Conservation (phyloP, 805 yeast species). For the Vanderwaltozyma tropicalis region DNA sequence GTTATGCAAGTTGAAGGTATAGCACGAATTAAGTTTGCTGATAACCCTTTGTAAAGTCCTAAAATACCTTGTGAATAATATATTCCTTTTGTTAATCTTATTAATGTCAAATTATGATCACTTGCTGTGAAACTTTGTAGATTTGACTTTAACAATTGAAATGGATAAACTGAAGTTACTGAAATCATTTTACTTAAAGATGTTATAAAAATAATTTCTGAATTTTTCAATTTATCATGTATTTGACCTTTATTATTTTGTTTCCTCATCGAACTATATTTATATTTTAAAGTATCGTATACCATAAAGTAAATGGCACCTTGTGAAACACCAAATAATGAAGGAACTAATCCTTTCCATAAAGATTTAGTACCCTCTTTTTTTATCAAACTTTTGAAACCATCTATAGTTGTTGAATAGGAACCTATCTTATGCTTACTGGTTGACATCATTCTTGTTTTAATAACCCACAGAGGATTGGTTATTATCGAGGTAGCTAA, state of each 20-base stretch:
- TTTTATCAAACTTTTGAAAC: slow-evolving; percentile 36
- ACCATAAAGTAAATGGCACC: slow-evolving; percentile 81
- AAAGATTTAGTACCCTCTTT: slow-evolving; percentile 53
- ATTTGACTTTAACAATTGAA: slow-evolving; percentile 70
- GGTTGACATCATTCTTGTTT: slow-evolving; percentile 72
- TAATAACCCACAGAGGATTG: slow-evolving; percentile 92
- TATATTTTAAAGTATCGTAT: slow-evolving; percentile 65
- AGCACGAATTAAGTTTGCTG: slow-evolving; percentile 69
- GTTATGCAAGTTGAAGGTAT: slow-evolving; percentile 92
- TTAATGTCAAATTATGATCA: slow-evolving; percentile 17
- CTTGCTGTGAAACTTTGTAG: slow-evolving; percentile 44
- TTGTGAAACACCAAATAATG: slow-evolving; percentile 75
- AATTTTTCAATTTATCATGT: slow-evolving; percentile 32
- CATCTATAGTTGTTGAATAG: slow-evolving; percentile 49
- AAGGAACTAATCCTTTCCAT: slow-evolving; percentile 66
- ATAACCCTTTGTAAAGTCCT: slow-evolving; percentile 78
- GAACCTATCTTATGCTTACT: slow-evolving; percentile 12
- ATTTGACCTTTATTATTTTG: slow-evolving; percentile 4
- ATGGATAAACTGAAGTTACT: slow-evolving; percentile 64
- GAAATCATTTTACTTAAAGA: slow-evolving; percentile 60
- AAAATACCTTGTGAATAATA: slow-evolving; percentile 41
- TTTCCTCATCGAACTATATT: slow-evolving; percentile 8
- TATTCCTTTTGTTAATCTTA: slow-evolving; percentile 31
- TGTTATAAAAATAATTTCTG: slow-evolving; percentile 56
- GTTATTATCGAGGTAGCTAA: slow-evolving; percentile 63